Percentiles rank a stretch among this genome's conserved stretches.
Evolutionary conservation across 2,329 filamentous ascomycete genomes (phyloP).

Genomic region (Reticulascus tulasneorum): DNA sequence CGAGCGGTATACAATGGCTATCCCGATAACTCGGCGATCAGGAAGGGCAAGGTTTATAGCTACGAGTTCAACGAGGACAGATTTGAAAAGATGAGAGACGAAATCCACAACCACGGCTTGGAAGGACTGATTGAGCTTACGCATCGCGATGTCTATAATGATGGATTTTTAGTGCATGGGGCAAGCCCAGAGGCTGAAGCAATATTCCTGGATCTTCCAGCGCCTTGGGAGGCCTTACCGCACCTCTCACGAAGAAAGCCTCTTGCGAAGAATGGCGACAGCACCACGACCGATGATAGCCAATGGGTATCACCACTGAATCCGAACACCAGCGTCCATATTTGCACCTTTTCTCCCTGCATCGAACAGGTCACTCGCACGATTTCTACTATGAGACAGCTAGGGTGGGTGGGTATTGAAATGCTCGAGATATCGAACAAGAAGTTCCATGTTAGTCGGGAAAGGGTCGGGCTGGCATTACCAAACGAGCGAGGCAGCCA

Average conservation of each 20-base stretch:
- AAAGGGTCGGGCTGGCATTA: constrained; percentile 68
- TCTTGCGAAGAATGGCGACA: constrained; percentile 15
- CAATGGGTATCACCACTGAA: constrained; percentile 62
- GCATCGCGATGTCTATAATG: constrained; percentile 74
- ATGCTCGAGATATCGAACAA: constrained; percentile 87
- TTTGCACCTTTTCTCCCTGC: constrained; percentile 95
- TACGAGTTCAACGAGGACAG: constrained; percentile 78
- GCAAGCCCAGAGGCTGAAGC: constrained; percentile 62
- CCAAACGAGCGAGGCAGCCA: constrained; percentile 67
- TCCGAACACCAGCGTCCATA: constrained; percentile 64
- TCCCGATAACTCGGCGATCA: constrained; percentile 38
- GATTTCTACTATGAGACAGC: constrained; percentile 70
- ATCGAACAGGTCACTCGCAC: constrained; percentile 94
- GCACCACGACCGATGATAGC: constrained; percentile 7
- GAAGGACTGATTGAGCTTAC: constrained; percentile 65
- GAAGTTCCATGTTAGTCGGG: constrained; percentile 75
- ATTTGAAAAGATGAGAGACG: constrained; percentile 63
- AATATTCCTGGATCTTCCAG: constrained; percentile 76
- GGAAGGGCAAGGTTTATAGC: constrained; percentile 69
- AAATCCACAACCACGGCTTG: constrained; percentile 66
- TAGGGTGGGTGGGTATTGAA: constrained; percentile 87
- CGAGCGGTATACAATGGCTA: constrained; percentile 74
- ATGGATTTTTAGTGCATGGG: constrained; percentile 64
- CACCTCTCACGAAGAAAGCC: constrained; percentile 61
- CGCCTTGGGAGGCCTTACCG: constrained; percentile 74